Evolutionary conservation across 805 yeast species (phyloP), one percentile per base, ranked within the genome.

Genomic region (Wickerhamiella azymoides): DNA sequence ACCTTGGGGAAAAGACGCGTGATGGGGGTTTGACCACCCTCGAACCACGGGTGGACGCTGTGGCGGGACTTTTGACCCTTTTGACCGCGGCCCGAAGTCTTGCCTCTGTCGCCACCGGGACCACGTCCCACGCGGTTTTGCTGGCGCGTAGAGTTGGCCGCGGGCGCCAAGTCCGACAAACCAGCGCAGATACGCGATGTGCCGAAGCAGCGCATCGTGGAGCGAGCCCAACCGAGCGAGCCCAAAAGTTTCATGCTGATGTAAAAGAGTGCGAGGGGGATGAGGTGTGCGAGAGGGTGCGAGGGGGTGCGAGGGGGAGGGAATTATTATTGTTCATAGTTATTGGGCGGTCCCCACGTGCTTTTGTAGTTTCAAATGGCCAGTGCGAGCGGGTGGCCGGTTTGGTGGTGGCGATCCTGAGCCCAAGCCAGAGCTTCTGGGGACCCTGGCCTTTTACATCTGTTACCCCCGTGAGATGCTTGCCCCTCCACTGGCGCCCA

Each of bases 31-130:
- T 92, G 98, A 62, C 98, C 97, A 76, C 98, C 98, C 70, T 92
- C 98, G 61, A 89, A 85, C 89, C 94, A 84, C 49, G 81, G 76
- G 47, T 86, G 89, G 26, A 89, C 89, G 36, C 79, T 75, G 33
- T 89, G 83, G 66, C 97, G 77, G 10, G 97, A 96, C 67, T 89
- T 89, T 63, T 89, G 97, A 76, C 98, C 98, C 68, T 92, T 92
- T 59, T 84, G 94, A 71, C 98, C 98, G 63, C 97, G 74, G 41
- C 95, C 94, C 6, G 96, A 77, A 3, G 97, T 92, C 65, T 89
- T 88, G 68, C 98, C 98, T 53, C 74, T 70, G 19, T 65, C 66
- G 32, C 93, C 80, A 36, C 93, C 86, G 19, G 95, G 94, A 67
- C 97, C 97, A 69, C 98, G 79, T 65, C 98, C 98, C 10, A 89